Evolutionary conservation across 2,329 filamentous ascomycete species (phyloP).

Genomic region (Kalmusia sp.): DNA sequence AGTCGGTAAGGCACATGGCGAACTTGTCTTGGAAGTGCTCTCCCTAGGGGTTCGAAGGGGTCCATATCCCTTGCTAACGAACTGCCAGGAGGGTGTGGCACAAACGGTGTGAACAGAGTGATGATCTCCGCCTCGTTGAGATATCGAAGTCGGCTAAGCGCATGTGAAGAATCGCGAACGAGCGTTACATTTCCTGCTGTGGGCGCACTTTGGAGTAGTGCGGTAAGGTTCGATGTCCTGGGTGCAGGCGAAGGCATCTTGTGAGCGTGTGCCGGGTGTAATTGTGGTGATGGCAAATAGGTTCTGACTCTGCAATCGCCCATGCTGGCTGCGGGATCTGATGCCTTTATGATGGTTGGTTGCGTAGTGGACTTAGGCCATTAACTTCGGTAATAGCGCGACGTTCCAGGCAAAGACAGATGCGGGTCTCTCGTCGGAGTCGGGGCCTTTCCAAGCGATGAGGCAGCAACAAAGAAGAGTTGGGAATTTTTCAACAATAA

Average conservation of each 20-base stretch:
- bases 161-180: conserved; percentile 33
- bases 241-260: conserved; percentile 24
- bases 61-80: conserved; percentile 59
- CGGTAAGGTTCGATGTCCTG: conserved; percentile 23
- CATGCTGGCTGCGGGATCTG: conserved; percentile 20
- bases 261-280: conserved; percentile 13
- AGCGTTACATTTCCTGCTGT: conserved; percentile 26
- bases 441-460: conserved; percentile 12
- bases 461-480: conserved; percentile 9
- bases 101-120: conserved; percentile 60
- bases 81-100: conserved; percentile 53
- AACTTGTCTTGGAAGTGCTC: conserved; percentile 66
- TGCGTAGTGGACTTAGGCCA: conserved; percentile 10
- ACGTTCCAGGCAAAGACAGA: conserved; percentile 5
- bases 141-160: conserved; percentile 35
- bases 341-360: conserved; percentile 9
- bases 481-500: not conserved
- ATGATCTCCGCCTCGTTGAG: conserved; percentile 50
- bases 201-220: conserved; percentile 21
- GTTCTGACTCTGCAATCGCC: conserved; percentile 31
- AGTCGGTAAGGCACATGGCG: conserved; percentile 76
- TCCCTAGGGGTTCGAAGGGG: conserved; percentile 76
- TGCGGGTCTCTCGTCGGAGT: conserved; percentile 3
- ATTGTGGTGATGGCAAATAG: conserved; percentile 19
- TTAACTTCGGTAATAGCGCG: conserved; percentile 10